phyloP scores from a whole-genome alignment of 2,329 filamentous ascomycete genomes.

The Cladosporium colombiae region DNA sequence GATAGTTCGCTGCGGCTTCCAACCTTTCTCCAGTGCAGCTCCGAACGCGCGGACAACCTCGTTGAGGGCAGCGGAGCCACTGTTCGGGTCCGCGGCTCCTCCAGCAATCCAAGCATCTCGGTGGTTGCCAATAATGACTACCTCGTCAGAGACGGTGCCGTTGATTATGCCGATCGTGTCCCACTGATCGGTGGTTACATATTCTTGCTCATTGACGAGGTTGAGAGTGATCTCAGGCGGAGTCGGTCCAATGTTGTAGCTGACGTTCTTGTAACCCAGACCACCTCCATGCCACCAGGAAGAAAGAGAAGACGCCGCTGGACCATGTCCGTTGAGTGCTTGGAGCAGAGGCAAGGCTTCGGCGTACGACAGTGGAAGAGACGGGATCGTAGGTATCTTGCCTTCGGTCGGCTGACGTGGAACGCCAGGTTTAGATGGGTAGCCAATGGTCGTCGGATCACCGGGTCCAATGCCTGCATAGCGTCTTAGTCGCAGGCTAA shows the following conservation, averaged over 20 bases:
- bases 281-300: constrained; percentile 71
- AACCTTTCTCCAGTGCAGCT: constrained; percentile 68
- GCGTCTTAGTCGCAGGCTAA: constrained; percentile 10
- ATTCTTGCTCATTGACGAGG: constrained; percentile 52
- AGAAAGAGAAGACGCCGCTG: constrained; percentile 72
- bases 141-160: constrained; percentile 79
- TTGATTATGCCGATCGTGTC: constrained; percentile 92
- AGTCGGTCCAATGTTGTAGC: constrained; percentile 83
- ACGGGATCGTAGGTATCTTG: constrained; percentile 81
- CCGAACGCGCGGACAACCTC: constrained; percentile 77
- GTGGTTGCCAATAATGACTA: constrained; percentile 89
- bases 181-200: constrained; percentile 53
- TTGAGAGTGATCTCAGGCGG: constrained; percentile 64
- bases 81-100: constrained; percentile 81
- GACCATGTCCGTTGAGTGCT: constrained; percentile 85
- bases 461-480: constrained; percentile 58
- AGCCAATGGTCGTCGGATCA: constrained; percentile 90
- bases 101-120: constrained; percentile 87
- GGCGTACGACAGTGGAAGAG: constrained; percentile 82
- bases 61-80: constrained; percentile 75
- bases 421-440: constrained; percentile 86
- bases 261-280: constrained; percentile 74
- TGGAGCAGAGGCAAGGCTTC: constrained; percentile 87
- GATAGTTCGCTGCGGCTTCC: constrained; percentile 85
- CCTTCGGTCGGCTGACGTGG: constrained; percentile 71